These are phyloP conservation scores for Candida railenensis DNA, from an alignment of 805 yeast genomes.

Conservation along the genomic window DNA sequence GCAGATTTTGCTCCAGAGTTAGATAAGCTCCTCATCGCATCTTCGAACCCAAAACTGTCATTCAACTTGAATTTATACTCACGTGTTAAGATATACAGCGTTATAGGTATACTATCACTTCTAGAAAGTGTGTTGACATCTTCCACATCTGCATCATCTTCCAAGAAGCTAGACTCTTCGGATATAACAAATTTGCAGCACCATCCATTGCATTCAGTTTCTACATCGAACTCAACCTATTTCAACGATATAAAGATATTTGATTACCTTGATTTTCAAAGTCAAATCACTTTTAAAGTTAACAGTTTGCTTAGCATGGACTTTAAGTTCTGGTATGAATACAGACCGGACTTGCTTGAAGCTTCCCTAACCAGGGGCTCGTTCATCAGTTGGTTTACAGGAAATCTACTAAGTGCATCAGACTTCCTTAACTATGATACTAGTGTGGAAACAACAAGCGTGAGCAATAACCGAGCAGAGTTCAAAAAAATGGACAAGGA, in stretches of 20 bases:
- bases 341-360: conserved; percentile 20
- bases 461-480: conserved; percentile 9
- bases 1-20: conserved; percentile 19
- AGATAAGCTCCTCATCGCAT: conserved; percentile 11
- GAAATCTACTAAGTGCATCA: conserved; percentile 18
- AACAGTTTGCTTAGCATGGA: conserved; percentile 15
- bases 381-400: conserved; percentile 32
- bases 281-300: conserved; percentile 18
- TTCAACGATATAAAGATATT: conserved; percentile 9
- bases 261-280: conserved; percentile 10
- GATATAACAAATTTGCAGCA: conserved; percentile 25
- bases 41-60: neutral
- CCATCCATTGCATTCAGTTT: conserved; percentile 19
- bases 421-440: conserved; percentile 17
- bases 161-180: conserved; percentile 12
- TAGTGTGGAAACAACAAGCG: conserved; percentile 13
- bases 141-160: neutral
- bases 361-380: conserved; percentile 22
- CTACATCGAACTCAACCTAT: conserved; percentile 1
- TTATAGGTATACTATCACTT: conserved; percentile 13
- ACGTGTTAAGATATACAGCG: conserved; percentile 19
- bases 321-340: conserved; percentile 14
- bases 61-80: neutral
- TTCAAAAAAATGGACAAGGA: conserved; percentile 8
- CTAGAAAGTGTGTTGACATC: neutral